phyloP scores from a whole-genome alignment of 257 asterid species.

The Nicotiana paniculata region DNA sequence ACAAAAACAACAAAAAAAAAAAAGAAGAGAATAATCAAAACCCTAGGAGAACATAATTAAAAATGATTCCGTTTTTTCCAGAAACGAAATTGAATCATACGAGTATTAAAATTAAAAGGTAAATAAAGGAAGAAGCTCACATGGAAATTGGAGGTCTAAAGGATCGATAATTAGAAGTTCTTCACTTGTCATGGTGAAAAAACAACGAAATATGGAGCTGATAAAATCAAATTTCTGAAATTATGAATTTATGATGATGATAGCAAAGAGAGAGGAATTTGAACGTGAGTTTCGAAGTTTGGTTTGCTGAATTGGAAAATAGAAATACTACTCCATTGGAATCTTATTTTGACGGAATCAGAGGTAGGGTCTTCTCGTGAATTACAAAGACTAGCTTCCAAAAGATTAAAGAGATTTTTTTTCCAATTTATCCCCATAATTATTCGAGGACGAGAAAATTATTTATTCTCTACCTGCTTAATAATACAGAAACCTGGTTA shows the following conservation, averaged over 20 bases:
- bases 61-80: neutral
- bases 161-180: conserved; percentile 9
- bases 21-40: neutral
- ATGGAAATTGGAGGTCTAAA: conserved; percentile 10
- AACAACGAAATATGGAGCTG: neutral
- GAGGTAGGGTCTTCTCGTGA: neutral
- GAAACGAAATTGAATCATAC: neutral
- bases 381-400: neutral
- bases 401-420: too few relatives aligned
- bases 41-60: neutral
- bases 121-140: neutral
- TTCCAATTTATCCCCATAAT: too few relatives aligned
- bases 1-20: neutral
- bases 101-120: neutral
- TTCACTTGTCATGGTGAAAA: neutral
- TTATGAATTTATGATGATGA: neutral
- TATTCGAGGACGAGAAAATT: too few relatives aligned
- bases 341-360: neutral
- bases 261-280: neutral
- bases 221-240: neutral
- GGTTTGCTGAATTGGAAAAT: neutral
- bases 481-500: too few relatives aligned
- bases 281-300: neutral
- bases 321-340: neutral
- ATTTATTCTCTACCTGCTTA: too few relatives aligned